Conservation (phyloP, 306 rosid species). For the Gynostemma pentaphyllum region DNA sequence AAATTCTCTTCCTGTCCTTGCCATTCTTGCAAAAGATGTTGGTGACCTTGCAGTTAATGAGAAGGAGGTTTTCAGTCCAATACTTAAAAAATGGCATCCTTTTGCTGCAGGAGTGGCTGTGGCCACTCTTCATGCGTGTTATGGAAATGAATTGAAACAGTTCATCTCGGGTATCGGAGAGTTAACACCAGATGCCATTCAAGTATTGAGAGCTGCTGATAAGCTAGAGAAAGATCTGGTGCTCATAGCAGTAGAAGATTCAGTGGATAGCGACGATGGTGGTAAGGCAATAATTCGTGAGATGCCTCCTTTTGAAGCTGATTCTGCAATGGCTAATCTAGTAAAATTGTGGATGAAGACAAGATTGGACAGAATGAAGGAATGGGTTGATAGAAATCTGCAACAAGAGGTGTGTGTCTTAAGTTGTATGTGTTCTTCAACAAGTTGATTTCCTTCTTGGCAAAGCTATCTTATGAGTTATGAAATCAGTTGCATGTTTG, state of each 20-base stretch:
- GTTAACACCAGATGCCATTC: constrained; percentile 95
- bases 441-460: neutral
- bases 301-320: constrained; percentile 98
- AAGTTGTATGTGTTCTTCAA: neutral
- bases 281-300: constrained; percentile 98
- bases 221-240: constrained; percentile 98
- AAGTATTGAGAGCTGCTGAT: constrained; percentile 86
- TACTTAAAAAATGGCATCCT: constrained; percentile 91
- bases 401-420: constrained; percentile 82
- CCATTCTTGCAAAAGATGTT: constrained; percentile 92
- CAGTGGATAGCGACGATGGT: constrained; percentile 94
- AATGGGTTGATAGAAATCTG: constrained; percentile 90
- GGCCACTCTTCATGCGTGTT: constrained; percentile 92
- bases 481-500: neutral
- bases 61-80: constrained; percentile 82
- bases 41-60: constrained; percentile 76
- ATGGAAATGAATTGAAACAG: constrained; percentile 82
- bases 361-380: constrained; percentile 78
- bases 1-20: constrained; percentile 78
- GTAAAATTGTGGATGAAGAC: constrained; percentile 86
- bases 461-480: neutral
- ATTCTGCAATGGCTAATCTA: constrained; percentile 82
- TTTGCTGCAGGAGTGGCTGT: constrained; percentile 93
- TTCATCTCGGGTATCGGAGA: constrained; percentile 68
- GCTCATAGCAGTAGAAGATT: constrained; percentile 87